phyloP scores from a whole-genome alignment of 495 filamentous ascomycete genomes.

The Daldinia grandis region DNA sequence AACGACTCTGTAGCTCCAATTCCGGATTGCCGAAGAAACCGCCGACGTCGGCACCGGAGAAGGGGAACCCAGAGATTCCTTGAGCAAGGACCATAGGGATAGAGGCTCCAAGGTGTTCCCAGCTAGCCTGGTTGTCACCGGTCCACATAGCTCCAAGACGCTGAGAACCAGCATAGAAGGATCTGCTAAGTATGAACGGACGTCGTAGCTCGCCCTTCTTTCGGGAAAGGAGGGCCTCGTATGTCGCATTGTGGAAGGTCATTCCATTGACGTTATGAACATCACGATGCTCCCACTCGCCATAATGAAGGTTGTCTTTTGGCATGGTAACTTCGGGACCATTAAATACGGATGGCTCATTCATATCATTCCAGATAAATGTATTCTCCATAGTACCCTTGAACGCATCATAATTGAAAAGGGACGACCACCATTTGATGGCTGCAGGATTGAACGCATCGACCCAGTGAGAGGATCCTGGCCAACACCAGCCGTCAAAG shows the following conservation, averaged over 20 bases:
- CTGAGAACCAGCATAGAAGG: slow-evolving; percentile 90
- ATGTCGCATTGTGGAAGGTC: slow-evolving; percentile 93
- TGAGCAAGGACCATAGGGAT: slow-evolving; percentile 94
- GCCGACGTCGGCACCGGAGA: slow-evolving; percentile 93
- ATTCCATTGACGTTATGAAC: slow-evolving; percentile 94
- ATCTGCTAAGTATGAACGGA: slow-evolving; percentile 91
- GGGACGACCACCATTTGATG: slow-evolving; percentile 83
- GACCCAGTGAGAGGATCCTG: slow-evolving; percentile 93
- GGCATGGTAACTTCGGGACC: slow-evolving; percentile 98
- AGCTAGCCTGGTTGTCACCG: slow-evolving; percentile 92
- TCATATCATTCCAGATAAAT: slow-evolving; percentile 99
- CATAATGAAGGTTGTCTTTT: slow-evolving; percentile 93
- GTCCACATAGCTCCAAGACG: slow-evolving; percentile 97
- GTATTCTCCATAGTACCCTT: slow-evolving; percentile 82
- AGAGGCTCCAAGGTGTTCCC: slow-evolving; percentile 85
- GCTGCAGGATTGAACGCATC: slow-evolving; percentile 92
- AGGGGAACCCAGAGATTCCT: slow-evolving; percentile 92
- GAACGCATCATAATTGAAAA: slow-evolving; percentile 89
- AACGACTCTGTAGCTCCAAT: slow-evolving; percentile 87
- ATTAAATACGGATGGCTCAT: slow-evolving; percentile 98
- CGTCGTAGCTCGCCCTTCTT: slow-evolving; percentile 78
- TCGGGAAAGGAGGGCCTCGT: slow-evolving; percentile 79
- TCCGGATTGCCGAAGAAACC: slow-evolving; percentile 98
- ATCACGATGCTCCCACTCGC: slow-evolving; percentile 95
- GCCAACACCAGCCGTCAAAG: slow-evolving; percentile 99